A percentile compares a stretch with the other conserved stretches of the same genome.
Evolutionary conservation across 371 early-diverging fungal genomes (phyloP).

Genomic region (Rhizopus stolonifer): DNA sequence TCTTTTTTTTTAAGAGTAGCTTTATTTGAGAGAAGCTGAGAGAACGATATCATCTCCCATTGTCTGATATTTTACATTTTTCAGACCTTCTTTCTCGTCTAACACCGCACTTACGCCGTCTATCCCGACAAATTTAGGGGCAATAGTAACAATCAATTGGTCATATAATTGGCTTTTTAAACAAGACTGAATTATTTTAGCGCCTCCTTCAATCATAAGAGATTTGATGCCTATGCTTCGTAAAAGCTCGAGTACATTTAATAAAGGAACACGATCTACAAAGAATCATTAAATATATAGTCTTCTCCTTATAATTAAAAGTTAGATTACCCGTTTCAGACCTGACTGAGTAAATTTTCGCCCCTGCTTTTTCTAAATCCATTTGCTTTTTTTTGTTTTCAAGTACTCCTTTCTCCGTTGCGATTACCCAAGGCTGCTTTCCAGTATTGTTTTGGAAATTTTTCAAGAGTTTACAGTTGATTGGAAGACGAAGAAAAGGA

Average conservation of each 20-base stretch:
- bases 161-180: constrained; percentile 48
- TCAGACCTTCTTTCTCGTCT: not conserved
- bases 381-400: constrained; percentile 13
- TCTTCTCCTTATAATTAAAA: not conserved
- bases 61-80: constrained; percentile 13
- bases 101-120: constrained; percentile 47
- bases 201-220: constrained; percentile 95
- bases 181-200: constrained; percentile 73
- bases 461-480: constrained; percentile 28
- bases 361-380: constrained; percentile 51
- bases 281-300: too few relatives aligned
- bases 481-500: constrained; percentile 40
- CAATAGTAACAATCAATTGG: constrained; percentile 73
- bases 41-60: constrained; percentile 26
- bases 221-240: constrained; percentile 35
- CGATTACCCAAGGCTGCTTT: constrained; percentile 38
- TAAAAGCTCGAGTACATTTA: constrained; percentile 27
- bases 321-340: not conserved
- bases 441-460: constrained; percentile 26
- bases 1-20: not conserved
- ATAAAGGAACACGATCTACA: constrained; percentile 22
- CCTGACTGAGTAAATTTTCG: constrained; percentile 6
- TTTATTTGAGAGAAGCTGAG: constrained; percentile 9
- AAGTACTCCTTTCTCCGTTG: not conserved
- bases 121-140: constrained; percentile 70